Conservation (phyloP, 208 protist species). For the Herpetomonas muscarum region DNA sequence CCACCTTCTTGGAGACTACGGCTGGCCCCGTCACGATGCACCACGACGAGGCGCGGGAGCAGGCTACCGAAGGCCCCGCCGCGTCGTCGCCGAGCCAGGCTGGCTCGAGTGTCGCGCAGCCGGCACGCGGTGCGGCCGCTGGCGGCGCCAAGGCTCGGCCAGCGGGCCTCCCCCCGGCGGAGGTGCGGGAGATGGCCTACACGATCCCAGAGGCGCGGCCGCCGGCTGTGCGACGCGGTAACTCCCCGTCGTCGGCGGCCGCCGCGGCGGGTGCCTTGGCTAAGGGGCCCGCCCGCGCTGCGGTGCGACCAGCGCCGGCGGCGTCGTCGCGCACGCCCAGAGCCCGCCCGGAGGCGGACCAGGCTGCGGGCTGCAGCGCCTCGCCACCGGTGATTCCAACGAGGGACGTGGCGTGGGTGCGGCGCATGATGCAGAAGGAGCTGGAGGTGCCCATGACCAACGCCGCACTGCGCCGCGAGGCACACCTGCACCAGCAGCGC, state of each 20-base stretch:
- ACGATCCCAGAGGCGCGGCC: constrained; percentile 60
- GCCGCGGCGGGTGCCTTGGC: not conserved
- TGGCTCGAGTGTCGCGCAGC: too few species aligned
- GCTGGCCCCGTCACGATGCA: too few species aligned
- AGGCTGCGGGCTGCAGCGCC: too few species aligned
- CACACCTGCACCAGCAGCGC: constrained; percentile 33
- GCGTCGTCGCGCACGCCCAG: too few species aligned
- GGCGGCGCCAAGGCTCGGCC: constrained; percentile 11
- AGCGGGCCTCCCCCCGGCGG: constrained; percentile 36
- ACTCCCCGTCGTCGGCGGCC: not conserved
- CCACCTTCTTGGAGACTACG: not conserved
- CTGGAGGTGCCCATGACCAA: constrained; percentile 41
- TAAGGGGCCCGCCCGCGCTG: constrained; percentile 10
- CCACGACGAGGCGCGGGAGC: too few species aligned
- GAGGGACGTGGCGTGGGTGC: constrained; percentile 14
- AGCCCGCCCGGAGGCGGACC: too few species aligned
- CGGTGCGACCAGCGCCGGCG: too few species aligned
- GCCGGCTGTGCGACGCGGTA: constrained; percentile 26
- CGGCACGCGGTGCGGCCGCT: too few species aligned
- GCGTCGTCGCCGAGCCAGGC: too few species aligned
- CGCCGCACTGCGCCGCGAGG: constrained; percentile 59
- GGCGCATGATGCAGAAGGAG: constrained; percentile 27
- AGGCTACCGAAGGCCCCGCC: too few species aligned
- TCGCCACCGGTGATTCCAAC: not conserved
- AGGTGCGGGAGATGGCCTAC: constrained; percentile 72